phyloP scores from a whole-genome alignment of 371 early-diverging fungal genomes.

The Mucor irregularis region DNA sequence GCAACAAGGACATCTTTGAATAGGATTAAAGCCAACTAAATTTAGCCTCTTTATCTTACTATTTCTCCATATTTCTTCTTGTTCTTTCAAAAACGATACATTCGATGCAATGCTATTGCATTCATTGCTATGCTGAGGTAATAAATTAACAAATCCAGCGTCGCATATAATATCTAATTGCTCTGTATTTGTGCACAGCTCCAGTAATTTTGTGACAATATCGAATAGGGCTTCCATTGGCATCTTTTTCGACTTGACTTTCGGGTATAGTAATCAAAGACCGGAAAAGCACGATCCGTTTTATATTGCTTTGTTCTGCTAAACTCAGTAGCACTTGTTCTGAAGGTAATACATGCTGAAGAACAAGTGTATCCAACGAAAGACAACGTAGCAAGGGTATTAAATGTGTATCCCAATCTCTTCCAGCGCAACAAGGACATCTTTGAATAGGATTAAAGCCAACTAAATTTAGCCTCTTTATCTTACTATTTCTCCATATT shows the following conservation, averaged over 20 bases:
- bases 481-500: not conserved
- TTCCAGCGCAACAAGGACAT: constrained; percentile 32
- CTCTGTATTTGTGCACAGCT: constrained; percentile 15
- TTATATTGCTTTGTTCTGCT: not conserved
- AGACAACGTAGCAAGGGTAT: constrained; percentile 7
- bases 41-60: constrained; percentile 14
- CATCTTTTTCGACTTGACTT: not conserved
- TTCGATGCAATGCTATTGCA: not conserved
- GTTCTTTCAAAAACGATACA: not conserved
- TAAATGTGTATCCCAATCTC: constrained; percentile 24
- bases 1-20: constrained; percentile 31
- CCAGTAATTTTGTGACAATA: constrained; percentile 4
- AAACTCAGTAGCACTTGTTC: constrained; percentile 7
- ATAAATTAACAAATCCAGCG: constrained; percentile 7
- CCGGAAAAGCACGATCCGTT: constrained; percentile 3
- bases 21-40: constrained; percentile 18
- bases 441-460: constrained; percentile 23
- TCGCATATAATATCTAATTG: constrained; percentile 26
- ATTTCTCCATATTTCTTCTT: not conserved
- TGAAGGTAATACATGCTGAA: constrained; percentile 27
- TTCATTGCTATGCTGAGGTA: not conserved
- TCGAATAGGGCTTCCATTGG: too few relatives aligned
- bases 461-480: constrained; percentile 15
- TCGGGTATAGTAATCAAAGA: constrained; percentile 10
- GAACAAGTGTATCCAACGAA: constrained; percentile 8